Base-by-base conservation (phyloP, 129 eudicot species). In the Centaurea solstitialis region DNA sequence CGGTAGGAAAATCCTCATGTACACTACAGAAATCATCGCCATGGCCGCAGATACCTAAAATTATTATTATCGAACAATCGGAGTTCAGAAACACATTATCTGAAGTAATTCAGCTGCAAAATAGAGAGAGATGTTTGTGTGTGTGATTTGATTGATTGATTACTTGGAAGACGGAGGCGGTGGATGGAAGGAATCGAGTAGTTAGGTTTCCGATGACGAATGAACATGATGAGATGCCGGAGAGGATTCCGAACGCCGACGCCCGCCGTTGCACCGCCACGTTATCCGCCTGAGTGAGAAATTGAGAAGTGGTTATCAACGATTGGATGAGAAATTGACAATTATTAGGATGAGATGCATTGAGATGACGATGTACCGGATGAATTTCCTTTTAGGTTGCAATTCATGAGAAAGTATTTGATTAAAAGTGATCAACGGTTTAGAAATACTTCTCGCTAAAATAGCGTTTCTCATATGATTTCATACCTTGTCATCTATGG, bases 1-100 rank as follows among this genome's bases (percentile, higher is more conserved):
- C 2, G 88, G 86, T 9, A 91, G 92, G n/a, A 93, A 93, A 20
- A 89, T 69, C 79, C 93, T 91, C 98, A 91, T 93, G 83, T 93
- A 91, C 24, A 89, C 69, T 70, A 88, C 76, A 22, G 98, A 82
- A 20, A 91, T 47, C 73, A 84, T 86, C 11, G 87, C 80, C 78
- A 86, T 70, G n/a, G 87, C 85, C 13, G 98, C 88, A 74, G 98
- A 88, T 23, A 91, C 91, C 97, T 93, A 77, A 43, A 64, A 30
- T 68, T 18, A 22, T 26, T n/a, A n/a, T n/a, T n/a, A n/a, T 9
- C 71, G 21, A 64, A 65, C 22, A 64, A 41, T 33, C 47, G 15
- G 4, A 21, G 37, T 15, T 40, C 39, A 75, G 4, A 39, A 13
- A 40, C 65, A 61, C 26, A 20, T 39, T 35, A 53, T 22, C 68